Percentiles rank a stretch among this genome's conserved stretches.
These are phyloP conservation scores for Nosema bombycis DNA, from an alignment of 371 early-diverging fungal genomes.

Conservation along the genomic window DNA sequence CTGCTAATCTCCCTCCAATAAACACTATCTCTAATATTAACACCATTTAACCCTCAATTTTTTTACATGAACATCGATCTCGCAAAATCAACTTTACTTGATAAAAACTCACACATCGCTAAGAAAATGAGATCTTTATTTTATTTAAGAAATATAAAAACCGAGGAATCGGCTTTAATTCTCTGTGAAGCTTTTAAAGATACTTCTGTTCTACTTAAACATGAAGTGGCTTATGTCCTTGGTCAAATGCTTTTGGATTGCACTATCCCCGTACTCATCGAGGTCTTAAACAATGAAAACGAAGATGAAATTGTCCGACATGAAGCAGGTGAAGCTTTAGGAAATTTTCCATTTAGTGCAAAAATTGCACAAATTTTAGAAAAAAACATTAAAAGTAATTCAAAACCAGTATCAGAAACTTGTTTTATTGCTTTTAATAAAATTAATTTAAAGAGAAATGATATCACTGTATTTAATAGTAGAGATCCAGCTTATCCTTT, in stretches of 20 bases:
- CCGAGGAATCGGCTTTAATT: slow-evolving; percentile 70
- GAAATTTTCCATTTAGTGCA: slow-evolving; percentile 46
- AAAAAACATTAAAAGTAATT: slow-evolving; percentile 35
- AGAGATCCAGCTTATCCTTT: slow-evolving; percentile 63
- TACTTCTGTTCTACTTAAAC: slow-evolving; percentile 84
- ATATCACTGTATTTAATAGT: slow-evolving; percentile 51
- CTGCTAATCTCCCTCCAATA: too few species aligned
- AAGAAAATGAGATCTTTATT: slow-evolving; percentile 74
- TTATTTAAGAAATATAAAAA: slow-evolving; percentile 76
- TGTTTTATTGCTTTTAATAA: slow-evolving; percentile 83
- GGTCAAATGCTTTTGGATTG: slow-evolving; percentile 81
- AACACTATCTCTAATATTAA: too few species aligned
- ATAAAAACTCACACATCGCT: slow-evolving; percentile 27
- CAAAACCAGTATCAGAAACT: slow-evolving; percentile 70
- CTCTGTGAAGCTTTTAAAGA: slow-evolving; percentile 71
- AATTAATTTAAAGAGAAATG: slow-evolving; percentile 62
- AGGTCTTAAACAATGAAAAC: slow-evolving; percentile 69
- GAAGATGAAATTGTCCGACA: slow-evolving; percentile 94
- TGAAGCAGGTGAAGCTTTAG: slow-evolving; percentile 69
- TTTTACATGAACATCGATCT: background rate
- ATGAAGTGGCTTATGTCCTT: slow-evolving; percentile 92
- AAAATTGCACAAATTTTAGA: slow-evolving; percentile 36
- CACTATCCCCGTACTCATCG: slow-evolving; percentile 71
- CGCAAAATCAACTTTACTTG: background rate
- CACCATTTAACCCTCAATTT: too few species aligned